These are phyloP conservation scores for Saccharata proteae DNA, from an alignment of 2,329 filamentous ascomycete genomes.

Conservation along the genomic window DNA sequence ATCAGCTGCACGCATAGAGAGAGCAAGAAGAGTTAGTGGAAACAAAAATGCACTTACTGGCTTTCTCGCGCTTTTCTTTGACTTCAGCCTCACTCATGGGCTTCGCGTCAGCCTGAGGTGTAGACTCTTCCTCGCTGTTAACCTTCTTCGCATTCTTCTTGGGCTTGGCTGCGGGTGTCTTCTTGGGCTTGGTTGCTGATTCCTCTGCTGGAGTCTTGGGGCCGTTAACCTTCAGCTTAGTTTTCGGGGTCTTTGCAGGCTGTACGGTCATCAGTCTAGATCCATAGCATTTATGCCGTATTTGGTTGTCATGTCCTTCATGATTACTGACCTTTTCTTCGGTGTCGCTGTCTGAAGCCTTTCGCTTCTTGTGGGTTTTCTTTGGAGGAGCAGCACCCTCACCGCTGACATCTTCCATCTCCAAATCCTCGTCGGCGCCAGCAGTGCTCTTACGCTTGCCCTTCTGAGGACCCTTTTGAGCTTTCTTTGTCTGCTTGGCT, in stretches of 20 bases:
- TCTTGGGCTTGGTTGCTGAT: conserved; percentile 23
- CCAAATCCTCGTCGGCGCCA: conserved; percentile 21
- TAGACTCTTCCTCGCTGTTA: conserved; percentile 44
- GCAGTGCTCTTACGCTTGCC: conserved; percentile 27
- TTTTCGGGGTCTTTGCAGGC: conserved; percentile 39
- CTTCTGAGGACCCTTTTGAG: conserved; percentile 35
- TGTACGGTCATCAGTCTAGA: too few species aligned
- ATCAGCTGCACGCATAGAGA: too few species aligned
- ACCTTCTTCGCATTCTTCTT: conserved; percentile 48
- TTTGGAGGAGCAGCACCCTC: conserved; percentile 26
- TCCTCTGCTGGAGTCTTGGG: conserved; percentile 20
- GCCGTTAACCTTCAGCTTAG: conserved; percentile 35
- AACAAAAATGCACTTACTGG: conserved; percentile 29
- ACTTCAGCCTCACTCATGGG: conserved; percentile 43
- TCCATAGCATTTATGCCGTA: too few species aligned
- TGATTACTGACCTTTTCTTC: conserved; percentile 54
- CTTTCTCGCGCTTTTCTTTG: conserved; percentile 46
- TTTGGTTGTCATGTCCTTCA: too few species aligned
- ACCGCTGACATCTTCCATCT: conserved; percentile 27
- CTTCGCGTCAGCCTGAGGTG: conserved; percentile 38
- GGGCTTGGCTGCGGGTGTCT: conserved; percentile 21
- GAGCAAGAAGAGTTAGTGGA: too few species aligned
- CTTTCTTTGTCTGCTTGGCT: conserved; percentile 35
- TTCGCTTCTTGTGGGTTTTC: conserved; percentile 54
- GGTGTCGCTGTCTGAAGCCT: conserved; percentile 50